A percentile compares a stretch with the other conserved stretches of the same genome.
These are phyloP conservation scores for Nevesoporus exiguus DNA, from an alignment of 768 basidiomycete species.

Conservation along the genomic window DNA sequence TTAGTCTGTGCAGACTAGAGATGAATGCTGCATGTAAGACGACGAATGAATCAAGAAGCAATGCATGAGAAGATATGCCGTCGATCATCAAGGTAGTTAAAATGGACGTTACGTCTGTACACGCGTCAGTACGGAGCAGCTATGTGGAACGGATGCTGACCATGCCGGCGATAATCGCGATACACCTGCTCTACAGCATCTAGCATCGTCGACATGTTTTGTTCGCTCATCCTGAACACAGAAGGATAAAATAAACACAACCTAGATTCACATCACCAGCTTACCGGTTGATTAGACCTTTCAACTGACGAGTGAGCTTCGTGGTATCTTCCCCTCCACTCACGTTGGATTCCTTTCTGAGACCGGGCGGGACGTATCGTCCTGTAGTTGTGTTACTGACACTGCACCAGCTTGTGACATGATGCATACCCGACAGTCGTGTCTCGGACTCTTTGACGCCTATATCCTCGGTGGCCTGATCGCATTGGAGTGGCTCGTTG, in stretches of 20 bases:
- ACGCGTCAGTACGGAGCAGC: constrained; percentile 6
- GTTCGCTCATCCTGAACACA: constrained; percentile 76
- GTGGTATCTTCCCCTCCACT: constrained; percentile 37
- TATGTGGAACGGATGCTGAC: constrained; percentile 37
- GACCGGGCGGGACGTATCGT: constrained; percentile 80
- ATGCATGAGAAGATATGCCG: constrained; percentile 76
- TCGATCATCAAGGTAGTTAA: constrained; percentile 74
- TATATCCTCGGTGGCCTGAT: neutral
- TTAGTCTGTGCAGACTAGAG: constrained; percentile 71
- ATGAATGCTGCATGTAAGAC: constrained; percentile 85
- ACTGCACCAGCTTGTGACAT: neutral
- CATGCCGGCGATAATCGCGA: constrained; percentile 71
- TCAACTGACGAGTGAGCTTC: constrained; percentile 72
- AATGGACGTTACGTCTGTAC: constrained; percentile 74
- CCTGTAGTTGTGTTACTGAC: constrained; percentile 25
- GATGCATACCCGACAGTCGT: constrained; percentile 13
- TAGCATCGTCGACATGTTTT: constrained; percentile 75
- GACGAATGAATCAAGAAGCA: constrained; percentile 85
- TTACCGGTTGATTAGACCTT: constrained; percentile 86
- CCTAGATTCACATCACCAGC: constrained; percentile 6
- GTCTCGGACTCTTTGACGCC: neutral
- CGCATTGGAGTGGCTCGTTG: neutral
- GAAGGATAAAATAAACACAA: neutral
- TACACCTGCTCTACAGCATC: constrained; percentile 74
- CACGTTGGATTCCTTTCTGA: constrained; percentile 51